Conservation (phyloP, 257 asterid species). For the Salvia splendens region DNA sequence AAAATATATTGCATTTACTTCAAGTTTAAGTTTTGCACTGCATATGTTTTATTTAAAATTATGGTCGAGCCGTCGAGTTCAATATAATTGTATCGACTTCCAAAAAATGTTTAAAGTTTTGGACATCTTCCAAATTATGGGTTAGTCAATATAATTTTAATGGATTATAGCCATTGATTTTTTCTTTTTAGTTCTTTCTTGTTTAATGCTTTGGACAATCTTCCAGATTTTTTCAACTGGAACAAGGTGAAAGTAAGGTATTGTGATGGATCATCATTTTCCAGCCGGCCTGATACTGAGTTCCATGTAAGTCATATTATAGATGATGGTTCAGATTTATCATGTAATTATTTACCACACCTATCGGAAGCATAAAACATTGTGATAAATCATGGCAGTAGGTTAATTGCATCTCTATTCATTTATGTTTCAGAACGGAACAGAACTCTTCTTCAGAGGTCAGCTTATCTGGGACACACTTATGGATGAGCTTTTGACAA, state of each 20-base stretch:
- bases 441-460: conserved; percentile 80
- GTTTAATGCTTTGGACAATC: conserved; percentile 24
- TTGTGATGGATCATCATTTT: conserved; percentile 92
- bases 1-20: neutral
- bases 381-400: conserved; percentile 21
- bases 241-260: conserved; percentile 83
- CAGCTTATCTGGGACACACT: conserved; percentile 84
- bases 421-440: conserved; percentile 59
- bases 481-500: conserved; percentile 67
- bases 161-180: conserved; percentile 8
- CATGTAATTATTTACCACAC: conserved; percentile 20
- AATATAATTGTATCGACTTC: conserved; percentile 14
- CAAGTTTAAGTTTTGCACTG: neutral
- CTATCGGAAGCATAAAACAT: conserved; percentile 28
- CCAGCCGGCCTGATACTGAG: conserved; percentile 78
- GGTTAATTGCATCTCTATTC: conserved; percentile 28
- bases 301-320: conserved; percentile 54
- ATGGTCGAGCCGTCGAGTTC: conserved; percentile 21
- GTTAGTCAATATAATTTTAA: neutral
- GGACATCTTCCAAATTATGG: no score
- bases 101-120: conserved; percentile 3
- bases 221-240: conserved; percentile 89
- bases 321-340: conserved; percentile 14
- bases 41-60: neutral
- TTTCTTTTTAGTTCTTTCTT: conserved; percentile 21